Conservation (phyloP, 2,329 filamentous ascomycete genomes). For the Alternaria sp. region DNA sequence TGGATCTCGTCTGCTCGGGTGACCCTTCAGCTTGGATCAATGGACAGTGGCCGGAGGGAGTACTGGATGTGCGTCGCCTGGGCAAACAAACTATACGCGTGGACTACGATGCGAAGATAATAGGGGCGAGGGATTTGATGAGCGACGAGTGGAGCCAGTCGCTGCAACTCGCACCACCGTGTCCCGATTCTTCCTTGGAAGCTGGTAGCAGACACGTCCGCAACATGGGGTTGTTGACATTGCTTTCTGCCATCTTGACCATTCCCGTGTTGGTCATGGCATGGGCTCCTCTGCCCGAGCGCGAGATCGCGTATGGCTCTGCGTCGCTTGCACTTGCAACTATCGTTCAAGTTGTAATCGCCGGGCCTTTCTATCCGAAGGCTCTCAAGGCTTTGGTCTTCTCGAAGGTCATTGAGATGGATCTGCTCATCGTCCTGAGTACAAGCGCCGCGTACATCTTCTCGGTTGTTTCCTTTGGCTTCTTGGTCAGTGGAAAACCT, state of each 20-base stretch:
- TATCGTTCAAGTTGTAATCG: constrained; percentile 68
- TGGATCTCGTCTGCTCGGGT: constrained; percentile 26
- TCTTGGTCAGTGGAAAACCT: constrained; percentile 42
- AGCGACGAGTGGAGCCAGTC: constrained; percentile 38
- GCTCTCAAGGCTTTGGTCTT: constrained; percentile 68
- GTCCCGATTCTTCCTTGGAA: constrained; percentile 54
- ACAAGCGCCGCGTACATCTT: constrained; percentile 8
- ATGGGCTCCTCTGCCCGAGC: constrained; percentile 66
- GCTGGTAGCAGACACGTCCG: constrained; percentile 63
- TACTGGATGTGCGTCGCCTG: constrained; percentile 21
- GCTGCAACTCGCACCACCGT: constrained; percentile 54
- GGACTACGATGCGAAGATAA: constrained; percentile 54
- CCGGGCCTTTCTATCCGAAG: constrained; percentile 70
- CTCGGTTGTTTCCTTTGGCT: constrained; percentile 55
- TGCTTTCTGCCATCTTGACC: constrained; percentile 47
- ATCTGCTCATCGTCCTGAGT: constrained; percentile 50
- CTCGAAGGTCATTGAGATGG: constrained; percentile 69
- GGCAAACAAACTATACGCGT: constrained; percentile 46
- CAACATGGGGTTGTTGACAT: constrained; percentile 52
- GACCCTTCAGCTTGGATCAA: constrained; percentile 16
- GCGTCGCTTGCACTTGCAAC: constrained; percentile 69
- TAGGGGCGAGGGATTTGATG: constrained; percentile 58
- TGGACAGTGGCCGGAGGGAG: constrained; percentile 31
- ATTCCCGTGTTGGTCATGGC: constrained; percentile 65
- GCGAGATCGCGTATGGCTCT: constrained; percentile 56